phyloP scores from a whole-genome alignment of 805 yeast genomes.

The Ogataea thermomethanolica region DNA sequence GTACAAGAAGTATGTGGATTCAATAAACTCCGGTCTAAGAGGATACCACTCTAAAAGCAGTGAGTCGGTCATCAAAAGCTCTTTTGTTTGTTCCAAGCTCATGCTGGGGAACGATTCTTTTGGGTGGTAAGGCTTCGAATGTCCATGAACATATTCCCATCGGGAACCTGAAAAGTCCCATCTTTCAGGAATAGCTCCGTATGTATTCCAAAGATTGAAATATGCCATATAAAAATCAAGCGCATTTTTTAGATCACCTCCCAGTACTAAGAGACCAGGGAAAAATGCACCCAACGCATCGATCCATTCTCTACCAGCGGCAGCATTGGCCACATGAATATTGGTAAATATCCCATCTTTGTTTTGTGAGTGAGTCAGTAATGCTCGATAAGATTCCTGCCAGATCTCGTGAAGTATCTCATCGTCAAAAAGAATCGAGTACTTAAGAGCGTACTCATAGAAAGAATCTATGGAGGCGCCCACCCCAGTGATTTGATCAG shows the following conservation, averaged over 20 bases:
- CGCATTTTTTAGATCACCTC: constrained; percentile 72
- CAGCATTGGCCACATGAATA: constrained; percentile 53
- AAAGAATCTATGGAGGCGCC: constrained; percentile 93
- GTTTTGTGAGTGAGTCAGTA: constrained; percentile 48
- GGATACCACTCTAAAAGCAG: constrained; percentile 86
- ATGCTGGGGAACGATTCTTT: constrained; percentile 23
- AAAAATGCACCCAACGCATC: constrained; percentile 86
- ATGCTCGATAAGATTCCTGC: constrained; percentile 55
- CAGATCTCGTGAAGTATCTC: constrained; percentile 50
- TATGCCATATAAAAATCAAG: constrained; percentile 55
- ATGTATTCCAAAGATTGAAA: constrained; percentile 75
- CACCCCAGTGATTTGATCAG: constrained; percentile 63
- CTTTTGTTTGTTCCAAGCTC: constrained; percentile 22
- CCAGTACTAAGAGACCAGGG: constrained; percentile 78
- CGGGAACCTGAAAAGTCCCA: constrained; percentile 50
- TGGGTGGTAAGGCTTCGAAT: constrained; percentile 13
- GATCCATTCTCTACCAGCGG: constrained; percentile 59
- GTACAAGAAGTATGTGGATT: constrained; percentile 79
- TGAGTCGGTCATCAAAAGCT: constrained; percentile 31
- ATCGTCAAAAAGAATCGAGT: constrained; percentile 69
- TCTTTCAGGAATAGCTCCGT: constrained; percentile 82
- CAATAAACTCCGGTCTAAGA: constrained; percentile 86
- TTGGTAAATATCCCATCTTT: constrained; percentile 41
- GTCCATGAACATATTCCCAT: constrained; percentile 18
- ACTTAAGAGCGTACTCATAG: constrained; percentile 83